These are phyloP conservation scores for Aspergillus sclerotioniger DNA, from an alignment of 495 filamentous ascomycete species.

Conservation along the genomic window DNA sequence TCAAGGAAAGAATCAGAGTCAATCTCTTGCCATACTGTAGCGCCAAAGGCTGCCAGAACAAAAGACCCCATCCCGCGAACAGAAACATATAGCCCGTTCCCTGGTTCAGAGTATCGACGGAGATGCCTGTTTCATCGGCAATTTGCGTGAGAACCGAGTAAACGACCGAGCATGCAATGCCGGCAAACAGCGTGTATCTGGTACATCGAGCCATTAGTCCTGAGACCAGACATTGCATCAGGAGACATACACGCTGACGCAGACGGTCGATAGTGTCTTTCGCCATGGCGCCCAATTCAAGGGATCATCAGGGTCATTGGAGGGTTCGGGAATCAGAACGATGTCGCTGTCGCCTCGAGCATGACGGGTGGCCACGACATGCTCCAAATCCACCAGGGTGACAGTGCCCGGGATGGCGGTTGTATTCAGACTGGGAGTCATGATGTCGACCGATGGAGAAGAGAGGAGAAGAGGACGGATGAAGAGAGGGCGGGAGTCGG, in stretches of 20 bases:
- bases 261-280: constrained; percentile 52
- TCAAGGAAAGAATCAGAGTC: constrained; percentile 57
- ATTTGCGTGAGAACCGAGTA: constrained; percentile 62
- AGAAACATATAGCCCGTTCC: constrained; percentile 67
- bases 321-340: constrained; percentile 59
- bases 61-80: constrained; percentile 59
- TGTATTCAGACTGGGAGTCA: constrained; percentile 37
- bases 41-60: constrained; percentile 70
- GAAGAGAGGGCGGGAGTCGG: not conserved
- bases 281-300: constrained; percentile 59
- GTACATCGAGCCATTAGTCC: not conserved
- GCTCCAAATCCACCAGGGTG: constrained; percentile 52
- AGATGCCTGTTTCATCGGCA: constrained; percentile 53
- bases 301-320: constrained; percentile 58
- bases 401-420: constrained; percentile 53
- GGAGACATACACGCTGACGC: constrained; percentile 40
- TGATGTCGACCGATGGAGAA: constrained; percentile 11
- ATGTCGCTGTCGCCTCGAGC: constrained; percentile 45
- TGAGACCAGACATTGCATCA: not conserved
- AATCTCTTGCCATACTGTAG: constrained; percentile 66
- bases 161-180: constrained; percentile 58
- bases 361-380: constrained; percentile 45
- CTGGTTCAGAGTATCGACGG: constrained; percentile 52
- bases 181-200: constrained; percentile 59
- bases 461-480: not conserved